Evolutionary conservation across 2,329 filamentous ascomycete species (phyloP), one percentile per base, ranked within the genome.

Genomic region (Sporothrix phasma): DNA sequence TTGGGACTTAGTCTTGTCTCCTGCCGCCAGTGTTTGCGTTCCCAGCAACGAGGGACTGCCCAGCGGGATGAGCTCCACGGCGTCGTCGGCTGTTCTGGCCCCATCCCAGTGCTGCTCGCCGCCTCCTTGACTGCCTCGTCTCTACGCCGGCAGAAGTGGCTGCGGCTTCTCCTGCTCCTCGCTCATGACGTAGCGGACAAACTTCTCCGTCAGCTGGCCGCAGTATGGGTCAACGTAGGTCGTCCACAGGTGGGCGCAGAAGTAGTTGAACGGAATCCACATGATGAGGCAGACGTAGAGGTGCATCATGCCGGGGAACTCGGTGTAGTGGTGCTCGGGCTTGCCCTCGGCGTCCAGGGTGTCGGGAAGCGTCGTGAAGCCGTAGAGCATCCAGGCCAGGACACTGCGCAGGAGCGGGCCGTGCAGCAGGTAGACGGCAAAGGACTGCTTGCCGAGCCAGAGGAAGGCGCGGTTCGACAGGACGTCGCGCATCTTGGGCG

Each of bases 391-490:
- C 81, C 83, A 87, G 29, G 81, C 80, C 15, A 87, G 75, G 7
- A 86, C 72, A 26, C 80, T 81, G 64, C 84, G 81, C 68, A 87
- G 79, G 34, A 87, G 76, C 0, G 81, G 80, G 47, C 84, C 85
- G 72, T 88, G 85, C 22, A 87, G 74, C 6, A 88, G 78, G 69
- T 87, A 87, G 15, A 88, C 81, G 1, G 84, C 83, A 69, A 87
- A 87, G 51, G 81, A 84, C 73, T 86, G 81, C 69, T 82, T 82
- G 51, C 85, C 85, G 13, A 87, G 79, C 79, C 84, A 87, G 51
- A 84, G 77, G 49, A 87, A 79, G 63, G 79, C 77, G 37, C 78
- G 79, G 65, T 79, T 80, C 3, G 81, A 82, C 2, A 87, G 77
- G 0, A 81, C 68, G 60, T 77, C 77, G 66, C 84, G 83, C 34